Conservation (phyloP, 305 asterid genomes). For the Fraxinus greggii region DNA sequence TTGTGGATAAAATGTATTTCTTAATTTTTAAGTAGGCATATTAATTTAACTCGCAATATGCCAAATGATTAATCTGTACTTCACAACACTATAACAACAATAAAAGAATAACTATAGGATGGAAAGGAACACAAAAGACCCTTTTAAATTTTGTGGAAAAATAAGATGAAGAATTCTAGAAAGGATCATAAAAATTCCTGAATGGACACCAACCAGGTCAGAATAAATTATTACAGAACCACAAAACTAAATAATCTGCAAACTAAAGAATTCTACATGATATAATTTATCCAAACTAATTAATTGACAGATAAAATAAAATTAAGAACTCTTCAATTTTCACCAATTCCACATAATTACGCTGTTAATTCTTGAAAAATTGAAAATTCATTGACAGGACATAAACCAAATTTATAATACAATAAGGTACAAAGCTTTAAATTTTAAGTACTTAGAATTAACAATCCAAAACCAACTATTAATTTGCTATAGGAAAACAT, state of each 20-base stretch:
- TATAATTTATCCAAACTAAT: not conserved
- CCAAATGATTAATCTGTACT: constrained; percentile 9
- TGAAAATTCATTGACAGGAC: not conserved
- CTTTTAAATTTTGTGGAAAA: not conserved
- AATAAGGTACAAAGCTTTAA: not conserved
- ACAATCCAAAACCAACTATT: not conserved
- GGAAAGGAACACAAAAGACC: not conserved
- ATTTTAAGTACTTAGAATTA: not conserved
- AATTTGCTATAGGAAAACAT: not conserved
- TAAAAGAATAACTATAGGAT: constrained; percentile 1
- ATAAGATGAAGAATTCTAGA: not conserved
- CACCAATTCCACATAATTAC: not conserved
- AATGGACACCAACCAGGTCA: not conserved
- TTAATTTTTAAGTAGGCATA: not conserved
- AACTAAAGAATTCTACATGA: not conserved
- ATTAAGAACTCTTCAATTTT: not conserved
- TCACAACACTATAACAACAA: not conserved
- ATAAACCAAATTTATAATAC: not conserved
- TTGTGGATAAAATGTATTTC: not conserved
- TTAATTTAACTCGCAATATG: not conserved
- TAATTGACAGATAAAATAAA: not conserved
- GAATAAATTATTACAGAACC: constrained; percentile 11
- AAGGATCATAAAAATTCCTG: not conserved
- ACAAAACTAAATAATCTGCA: not conserved
- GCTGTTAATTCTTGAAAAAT: not conserved